Conservation (phyloP, 257 asterid genomes). For the Capsicum baccatum region DNA sequence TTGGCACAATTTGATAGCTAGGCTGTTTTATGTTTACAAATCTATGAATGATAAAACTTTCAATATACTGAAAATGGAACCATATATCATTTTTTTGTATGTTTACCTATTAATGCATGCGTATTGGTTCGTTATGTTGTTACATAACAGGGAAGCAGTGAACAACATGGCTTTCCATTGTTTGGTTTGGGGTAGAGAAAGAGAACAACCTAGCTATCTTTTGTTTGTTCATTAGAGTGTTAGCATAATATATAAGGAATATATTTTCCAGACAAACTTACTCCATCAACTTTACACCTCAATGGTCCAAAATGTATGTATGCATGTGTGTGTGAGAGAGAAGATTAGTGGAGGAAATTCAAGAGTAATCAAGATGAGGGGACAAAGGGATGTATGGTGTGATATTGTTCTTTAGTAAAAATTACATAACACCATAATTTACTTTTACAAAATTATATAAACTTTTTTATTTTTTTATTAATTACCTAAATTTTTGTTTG, state of each 20-base stretch:
- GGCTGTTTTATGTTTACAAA: neutral
- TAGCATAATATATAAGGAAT: neutral
- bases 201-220: neutral
- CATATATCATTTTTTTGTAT: neutral
- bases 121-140: slow-evolving; percentile 11
- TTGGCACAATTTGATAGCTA: neutral
- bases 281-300: neutral
- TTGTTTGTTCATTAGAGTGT: neutral
- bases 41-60: slow-evolving; percentile 5
- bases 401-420: no score
- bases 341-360: neutral
- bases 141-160: neutral
- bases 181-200: neutral
- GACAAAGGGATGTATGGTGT: neutral
- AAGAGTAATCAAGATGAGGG: neutral
- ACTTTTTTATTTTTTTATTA: no score
- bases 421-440: no score
- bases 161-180: neutral
- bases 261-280: slow-evolving; percentile 1
- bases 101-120: neutral
- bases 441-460: no score
- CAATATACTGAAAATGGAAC: neutral
- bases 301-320: slow-evolving; percentile 20
- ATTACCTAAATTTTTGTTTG: no score
- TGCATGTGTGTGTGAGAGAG: neutral